phyloP scores from a whole-genome alignment of 2,329 filamentous ascomycete genomes.

The Magnaporthales sp. region DNA sequence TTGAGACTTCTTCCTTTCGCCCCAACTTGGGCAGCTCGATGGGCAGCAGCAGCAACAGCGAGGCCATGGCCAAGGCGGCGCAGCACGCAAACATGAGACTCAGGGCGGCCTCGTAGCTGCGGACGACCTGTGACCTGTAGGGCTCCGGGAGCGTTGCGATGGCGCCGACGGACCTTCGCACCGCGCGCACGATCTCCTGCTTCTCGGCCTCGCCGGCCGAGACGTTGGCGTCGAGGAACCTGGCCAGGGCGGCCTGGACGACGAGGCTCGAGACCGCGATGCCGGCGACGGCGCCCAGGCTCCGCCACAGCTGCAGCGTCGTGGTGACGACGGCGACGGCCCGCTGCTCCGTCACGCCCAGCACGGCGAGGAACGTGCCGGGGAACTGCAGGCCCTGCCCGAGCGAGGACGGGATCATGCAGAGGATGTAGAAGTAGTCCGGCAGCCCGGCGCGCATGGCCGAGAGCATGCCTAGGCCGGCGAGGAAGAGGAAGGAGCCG shows the following conservation, averaged over 20 bases:
- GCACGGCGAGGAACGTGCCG: conserved; percentile 52
- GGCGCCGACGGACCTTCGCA: conserved; percentile 46
- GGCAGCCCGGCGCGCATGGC: conserved; percentile 37
- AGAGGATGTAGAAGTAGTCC: conserved; percentile 42
- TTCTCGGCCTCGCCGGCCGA: conserved; percentile 42
- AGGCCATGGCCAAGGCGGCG: conserved; percentile 36
- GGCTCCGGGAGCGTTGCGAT: conserved; percentile 32
- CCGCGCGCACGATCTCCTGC: conserved; percentile 40
- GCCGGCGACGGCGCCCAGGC: conserved; percentile 65
- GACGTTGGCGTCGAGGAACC: conserved; percentile 51
- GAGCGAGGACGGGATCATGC: conserved; percentile 45
- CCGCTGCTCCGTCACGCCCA: conserved; percentile 48
- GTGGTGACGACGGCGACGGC: conserved; percentile 63
- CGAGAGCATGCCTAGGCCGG: conserved; percentile 41
- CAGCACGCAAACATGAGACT: conserved; percentile 36
- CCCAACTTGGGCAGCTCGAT: conserved; percentile 43
- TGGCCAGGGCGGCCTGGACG: conserved; percentile 60
- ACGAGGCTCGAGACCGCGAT: conserved; percentile 63
- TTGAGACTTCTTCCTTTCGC: not conserved
- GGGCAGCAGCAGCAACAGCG: conserved; percentile 36
- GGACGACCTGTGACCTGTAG: conserved; percentile 46
- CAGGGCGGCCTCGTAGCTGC: conserved; percentile 44
- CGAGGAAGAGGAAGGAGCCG: conserved; percentile 37
- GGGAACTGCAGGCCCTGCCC: conserved; percentile 60
- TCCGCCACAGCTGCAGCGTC: conserved; percentile 62